Evolutionary conservation across 164 flowering plant genomes (phyloP).

Genomic region (Brasenia schreberi): DNA sequence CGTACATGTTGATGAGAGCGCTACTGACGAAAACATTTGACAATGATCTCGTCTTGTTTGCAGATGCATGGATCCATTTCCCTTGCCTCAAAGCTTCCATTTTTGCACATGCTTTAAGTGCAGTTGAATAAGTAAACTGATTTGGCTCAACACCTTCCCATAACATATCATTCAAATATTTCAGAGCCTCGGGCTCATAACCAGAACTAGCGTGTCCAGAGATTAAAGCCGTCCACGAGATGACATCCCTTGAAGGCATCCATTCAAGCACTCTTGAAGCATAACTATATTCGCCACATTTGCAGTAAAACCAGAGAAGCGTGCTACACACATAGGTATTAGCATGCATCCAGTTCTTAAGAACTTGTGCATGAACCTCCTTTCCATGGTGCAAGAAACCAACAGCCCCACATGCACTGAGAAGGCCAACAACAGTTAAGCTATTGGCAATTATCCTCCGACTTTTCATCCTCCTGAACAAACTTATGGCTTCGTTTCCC

Average conservation of each 20-base stretch:
- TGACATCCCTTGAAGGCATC: conserved; percentile 68
- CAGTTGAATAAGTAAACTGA: conserved; percentile 72
- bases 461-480: conserved; percentile 57
- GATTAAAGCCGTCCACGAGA: conserved; percentile 83
- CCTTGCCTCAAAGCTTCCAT: conserved; percentile 45
- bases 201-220: conserved; percentile 58
- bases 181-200: conserved; percentile 56
- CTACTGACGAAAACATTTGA: conserved; percentile 71
- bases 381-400: conserved; percentile 37
- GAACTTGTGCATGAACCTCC: conserved; percentile 68
- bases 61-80: conserved; percentile 49
- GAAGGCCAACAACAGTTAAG: conserved; percentile 57
- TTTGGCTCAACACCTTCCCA: conserved; percentile 76
- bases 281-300: conserved; percentile 30
- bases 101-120: conserved; percentile 73
- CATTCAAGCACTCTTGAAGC: conserved; percentile 46
- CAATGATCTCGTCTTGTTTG: conserved; percentile 38
- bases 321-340: conserved; percentile 56
- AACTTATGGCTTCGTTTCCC: conserved; percentile 59
- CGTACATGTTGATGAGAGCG: conserved; percentile 73
- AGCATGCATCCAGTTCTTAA: conserved; percentile 32
- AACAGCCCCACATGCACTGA: conserved; percentile 63
- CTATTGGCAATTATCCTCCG: conserved; percentile 42
- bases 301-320: conserved; percentile 78
- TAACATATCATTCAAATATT: conserved; percentile 51